These are phyloP conservation scores for Eragrostis nindensis DNA, from an alignment of 176 grass and related monocot genomes.

Conservation along the genomic window DNA sequence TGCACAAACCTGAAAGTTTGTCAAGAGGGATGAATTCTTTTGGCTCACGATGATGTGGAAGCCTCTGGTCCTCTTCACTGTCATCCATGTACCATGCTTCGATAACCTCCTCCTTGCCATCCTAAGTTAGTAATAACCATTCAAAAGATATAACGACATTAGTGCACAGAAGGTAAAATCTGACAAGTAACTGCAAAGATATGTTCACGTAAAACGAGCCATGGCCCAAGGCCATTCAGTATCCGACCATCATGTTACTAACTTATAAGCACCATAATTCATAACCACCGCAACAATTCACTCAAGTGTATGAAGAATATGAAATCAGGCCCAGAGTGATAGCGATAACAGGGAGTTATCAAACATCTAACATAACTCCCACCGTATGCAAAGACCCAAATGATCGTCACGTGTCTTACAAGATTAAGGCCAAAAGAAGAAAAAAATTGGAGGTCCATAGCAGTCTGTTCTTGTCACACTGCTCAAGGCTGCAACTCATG, in stretches of 20 bases:
- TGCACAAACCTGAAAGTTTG: slow-evolving; percentile 67
- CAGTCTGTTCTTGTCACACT: not conserved
- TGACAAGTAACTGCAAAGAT: not conserved
- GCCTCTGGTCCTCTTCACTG: slow-evolving; percentile 77
- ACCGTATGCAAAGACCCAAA: not conserved
- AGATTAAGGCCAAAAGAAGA: too few species aligned
- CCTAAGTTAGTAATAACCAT: slow-evolving; percentile 49
- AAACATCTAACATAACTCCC: not conserved
- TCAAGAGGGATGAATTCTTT: slow-evolving; percentile 80
- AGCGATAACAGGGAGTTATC: not conserved
- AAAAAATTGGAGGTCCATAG: too few species aligned
- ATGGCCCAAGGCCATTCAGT: not conserved
- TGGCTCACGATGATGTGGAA: slow-evolving; percentile 83
- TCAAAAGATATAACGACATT: slow-evolving; percentile 9
- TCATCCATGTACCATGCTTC: slow-evolving; percentile 96
- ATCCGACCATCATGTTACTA: not conserved
- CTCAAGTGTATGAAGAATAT: not conserved
- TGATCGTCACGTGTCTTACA: too few species aligned
- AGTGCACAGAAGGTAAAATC: not conserved
- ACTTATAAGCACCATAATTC: not conserved
- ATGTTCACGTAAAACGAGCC: not conserved
- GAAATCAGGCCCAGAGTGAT: not conserved
- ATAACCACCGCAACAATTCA: not conserved
- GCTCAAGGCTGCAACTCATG: not conserved
- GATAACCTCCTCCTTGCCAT: slow-evolving; percentile 90